Evolutionary conservation across 345 rosid species (phyloP).

Genomic region (Psidium guajava): DNA sequence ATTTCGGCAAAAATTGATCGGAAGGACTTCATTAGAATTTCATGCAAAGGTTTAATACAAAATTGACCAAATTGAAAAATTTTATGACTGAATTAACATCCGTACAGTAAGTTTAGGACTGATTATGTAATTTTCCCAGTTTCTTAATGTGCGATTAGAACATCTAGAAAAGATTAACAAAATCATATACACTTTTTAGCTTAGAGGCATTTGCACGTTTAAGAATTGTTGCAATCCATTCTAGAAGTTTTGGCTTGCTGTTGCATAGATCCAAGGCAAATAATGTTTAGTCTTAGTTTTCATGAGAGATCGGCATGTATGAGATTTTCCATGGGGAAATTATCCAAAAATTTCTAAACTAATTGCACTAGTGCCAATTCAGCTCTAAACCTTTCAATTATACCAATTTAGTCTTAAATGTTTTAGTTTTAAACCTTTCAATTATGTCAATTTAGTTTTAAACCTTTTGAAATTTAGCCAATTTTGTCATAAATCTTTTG

Average conservation of each 20-base stretch:
- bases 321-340: neutral
- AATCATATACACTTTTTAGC: neutral
- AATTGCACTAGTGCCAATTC: too few relatives aligned
- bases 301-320: neutral
- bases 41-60: neutral
- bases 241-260: neutral
- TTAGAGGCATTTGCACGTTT: neutral
- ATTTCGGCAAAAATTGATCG: accelerated
- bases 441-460: too few relatives aligned
- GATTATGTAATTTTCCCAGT: neutral
- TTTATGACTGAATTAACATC: neutral
- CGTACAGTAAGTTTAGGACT: neutral
- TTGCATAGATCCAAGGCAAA: neutral
- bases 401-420: too few relatives aligned
- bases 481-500: too few relatives aligned
- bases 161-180: neutral
- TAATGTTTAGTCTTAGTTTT: neutral
- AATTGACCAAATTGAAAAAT: neutral
- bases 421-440: too few relatives aligned
- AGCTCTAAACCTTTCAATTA: too few relatives aligned
- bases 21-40: neutral
- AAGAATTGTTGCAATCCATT: neutral
- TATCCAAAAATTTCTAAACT: too few relatives aligned
- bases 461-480: too few relatives aligned
- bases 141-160: neutral